These are phyloP conservation scores for Colletotrichum sp. DNA, from an alignment of 2,329 filamentous ascomycete species.

Conservation along the genomic window DNA sequence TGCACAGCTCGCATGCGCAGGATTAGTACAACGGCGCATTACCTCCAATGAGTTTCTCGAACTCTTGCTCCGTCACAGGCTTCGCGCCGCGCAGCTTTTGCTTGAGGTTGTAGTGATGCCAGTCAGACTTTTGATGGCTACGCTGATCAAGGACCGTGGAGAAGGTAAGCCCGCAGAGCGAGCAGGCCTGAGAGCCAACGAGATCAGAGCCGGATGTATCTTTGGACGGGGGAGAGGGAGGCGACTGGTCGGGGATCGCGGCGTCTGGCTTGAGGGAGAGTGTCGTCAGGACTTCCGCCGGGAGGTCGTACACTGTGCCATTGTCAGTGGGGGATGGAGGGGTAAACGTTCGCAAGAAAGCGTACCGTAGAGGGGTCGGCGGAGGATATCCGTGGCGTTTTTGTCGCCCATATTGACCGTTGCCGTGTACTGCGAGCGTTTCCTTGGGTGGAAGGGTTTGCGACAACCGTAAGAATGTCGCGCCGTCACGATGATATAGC, in stretches of 20 bases:
- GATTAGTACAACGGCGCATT: neutral
- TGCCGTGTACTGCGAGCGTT: neutral
- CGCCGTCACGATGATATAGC: constrained; percentile 7
- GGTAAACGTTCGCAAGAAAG: constrained; percentile 10
- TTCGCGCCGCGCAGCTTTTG: constrained; percentile 79
- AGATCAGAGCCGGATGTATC: constrained; percentile 35
- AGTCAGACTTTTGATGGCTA: constrained; percentile 85
- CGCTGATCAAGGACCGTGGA: constrained; percentile 79
- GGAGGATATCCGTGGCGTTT: constrained; percentile 47
- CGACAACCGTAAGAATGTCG: neutral
- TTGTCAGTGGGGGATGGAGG: constrained; percentile 23
- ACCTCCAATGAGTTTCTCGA: constrained; percentile 78
- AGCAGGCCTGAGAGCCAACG: constrained; percentile 76
- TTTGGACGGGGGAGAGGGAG: constrained; percentile 22
- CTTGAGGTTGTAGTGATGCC: constrained; percentile 94
- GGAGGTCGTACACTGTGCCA: constrained; percentile 78
- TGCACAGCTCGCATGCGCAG: neutral
- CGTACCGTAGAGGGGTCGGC: constrained; percentile 57
- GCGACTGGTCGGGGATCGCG: constrained; percentile 24
- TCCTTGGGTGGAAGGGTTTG: neutral
- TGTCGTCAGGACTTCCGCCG: constrained; percentile 72
- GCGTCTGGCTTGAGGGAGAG: constrained; percentile 55
- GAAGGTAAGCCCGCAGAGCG: constrained; percentile 78
- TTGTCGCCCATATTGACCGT: constrained; percentile 40
- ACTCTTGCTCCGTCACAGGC: constrained; percentile 79